A percentile compares a stretch with the other conserved stretches of the same genome.
These are phyloP conservation scores for Blastocladiella britannica DNA, from an alignment of 192 early-diverging fungal species.

Conservation along the genomic window DNA sequence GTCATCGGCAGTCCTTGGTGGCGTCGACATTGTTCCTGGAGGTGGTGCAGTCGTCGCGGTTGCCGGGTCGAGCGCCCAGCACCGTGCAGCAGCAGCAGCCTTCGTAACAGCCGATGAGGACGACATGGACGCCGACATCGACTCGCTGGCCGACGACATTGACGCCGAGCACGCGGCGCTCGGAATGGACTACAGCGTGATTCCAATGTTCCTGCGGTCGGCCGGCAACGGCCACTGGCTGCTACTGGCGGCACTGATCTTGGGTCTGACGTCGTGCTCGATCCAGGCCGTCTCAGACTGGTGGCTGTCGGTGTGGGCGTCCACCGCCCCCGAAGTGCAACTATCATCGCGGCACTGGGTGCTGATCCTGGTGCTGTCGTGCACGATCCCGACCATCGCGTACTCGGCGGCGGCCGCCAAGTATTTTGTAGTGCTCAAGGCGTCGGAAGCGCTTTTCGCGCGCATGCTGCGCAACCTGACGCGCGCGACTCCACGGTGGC, in stretches of 20 bases:
- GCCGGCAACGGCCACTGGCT: too few species aligned
- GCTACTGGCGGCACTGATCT: neutral
- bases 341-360: too few species aligned
- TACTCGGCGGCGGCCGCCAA: too few species aligned
- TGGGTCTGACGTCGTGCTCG: neutral
- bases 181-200: neutral
- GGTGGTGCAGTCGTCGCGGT: too few species aligned
- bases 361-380: too few species aligned
- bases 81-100: too few species aligned
- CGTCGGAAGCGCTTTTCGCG: neutral
- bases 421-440: too few species aligned
- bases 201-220: neutral
- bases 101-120: too few species aligned
- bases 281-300: neutral
- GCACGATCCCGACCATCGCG: too few species aligned
- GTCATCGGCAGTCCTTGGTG: neutral
- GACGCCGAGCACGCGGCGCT: neutral
- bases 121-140: too few species aligned
- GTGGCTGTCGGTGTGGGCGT: neutral
- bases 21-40: neutral
- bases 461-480: conserved; percentile 13
- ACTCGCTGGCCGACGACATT: neutral
- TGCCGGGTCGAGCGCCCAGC: too few species aligned
- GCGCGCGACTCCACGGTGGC: conserved; percentile 27
- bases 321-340: neutral